A percentile compares a stretch with the other conserved stretches of the same genome.
Evolutionary conservation across 2,329 filamentous ascomycete genomes (phyloP).

Genomic region (Botrytis deweyae): DNA sequence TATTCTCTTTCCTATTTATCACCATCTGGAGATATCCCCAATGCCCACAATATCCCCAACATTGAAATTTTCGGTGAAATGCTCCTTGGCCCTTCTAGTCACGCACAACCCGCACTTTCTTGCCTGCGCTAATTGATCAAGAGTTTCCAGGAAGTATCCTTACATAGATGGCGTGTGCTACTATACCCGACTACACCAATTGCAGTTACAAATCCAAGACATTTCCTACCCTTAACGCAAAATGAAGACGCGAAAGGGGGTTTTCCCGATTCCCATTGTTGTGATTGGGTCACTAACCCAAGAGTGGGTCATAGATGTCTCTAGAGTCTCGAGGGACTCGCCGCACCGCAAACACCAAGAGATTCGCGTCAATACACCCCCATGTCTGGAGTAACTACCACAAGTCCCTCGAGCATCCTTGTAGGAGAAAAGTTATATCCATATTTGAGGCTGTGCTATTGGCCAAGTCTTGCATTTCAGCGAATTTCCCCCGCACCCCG

Average conservation of each 20-base stretch:
- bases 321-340: not conserved
- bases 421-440: not conserved
- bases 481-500: constrained; percentile 8
- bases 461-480: not conserved
- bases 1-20: constrained; percentile 15
- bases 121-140: not conserved
- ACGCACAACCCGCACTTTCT: not conserved
- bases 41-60: not conserved
- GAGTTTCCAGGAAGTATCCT: not conserved
- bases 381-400: not conserved
- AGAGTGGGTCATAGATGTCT: not conserved
- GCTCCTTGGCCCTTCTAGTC: not conserved
- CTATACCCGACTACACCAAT: not conserved
- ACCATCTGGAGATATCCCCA: not conserved
- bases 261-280: not conserved
- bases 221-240: not conserved
- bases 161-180: not conserved
- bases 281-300: not conserved
- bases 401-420: not conserved
- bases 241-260: not conserved
- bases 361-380: not conserved
- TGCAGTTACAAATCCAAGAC: not conserved
- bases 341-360: not conserved
- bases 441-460: constrained; percentile 11
- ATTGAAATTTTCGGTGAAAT: not conserved